These are phyloP conservation scores for Kuraishia hungarica DNA, from an alignment of 805 yeast species.

Conservation along the genomic window DNA sequence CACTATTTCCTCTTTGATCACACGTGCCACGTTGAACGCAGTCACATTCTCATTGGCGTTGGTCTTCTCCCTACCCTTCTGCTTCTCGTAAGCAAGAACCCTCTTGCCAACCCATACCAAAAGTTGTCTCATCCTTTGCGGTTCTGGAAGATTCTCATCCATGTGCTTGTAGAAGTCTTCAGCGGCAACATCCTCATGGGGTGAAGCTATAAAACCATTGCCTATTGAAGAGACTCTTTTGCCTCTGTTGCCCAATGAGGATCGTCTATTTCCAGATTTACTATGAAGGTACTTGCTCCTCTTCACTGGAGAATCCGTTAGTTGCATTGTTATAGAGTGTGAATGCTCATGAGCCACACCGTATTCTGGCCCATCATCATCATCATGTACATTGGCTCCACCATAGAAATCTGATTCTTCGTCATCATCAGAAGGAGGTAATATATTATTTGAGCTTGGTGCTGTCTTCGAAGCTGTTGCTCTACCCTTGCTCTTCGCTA, in stretches of 20 bases:
- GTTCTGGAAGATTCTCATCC: constrained; percentile 57
- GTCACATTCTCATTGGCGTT: constrained; percentile 27
- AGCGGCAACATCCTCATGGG: constrained; percentile 52
- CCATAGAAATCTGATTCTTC: too few relatives aligned
- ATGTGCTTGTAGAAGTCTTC: constrained; percentile 53
- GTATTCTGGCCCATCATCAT: background rate
- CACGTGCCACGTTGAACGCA: constrained; percentile 44
- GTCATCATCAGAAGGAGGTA: background rate
- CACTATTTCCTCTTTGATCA: constrained; percentile 55
- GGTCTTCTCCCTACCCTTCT: constrained; percentile 12
- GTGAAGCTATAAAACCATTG: constrained; percentile 59
- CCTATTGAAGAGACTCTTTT: constrained; percentile 69
- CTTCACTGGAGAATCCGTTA: constrained; percentile 1
- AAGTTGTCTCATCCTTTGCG: constrained; percentile 64
- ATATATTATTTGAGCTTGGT: too few relatives aligned
- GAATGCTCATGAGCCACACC: background rate
- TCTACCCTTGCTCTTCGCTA: too few relatives aligned
- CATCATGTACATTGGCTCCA: background rate
- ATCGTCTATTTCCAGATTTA: constrained; percentile 24
- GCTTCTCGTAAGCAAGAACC: constrained; percentile 23
- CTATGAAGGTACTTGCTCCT: constrained; percentile 1
- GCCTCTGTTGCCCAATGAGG: constrained; percentile 54
- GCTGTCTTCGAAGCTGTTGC: too few relatives aligned
- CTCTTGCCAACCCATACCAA: constrained; percentile 61
- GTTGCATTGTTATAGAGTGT: constrained; percentile 1